Base-by-base conservation (phyloP, 495 filamentous ascomycete genomes). In the Daldinia loculata region DNA sequence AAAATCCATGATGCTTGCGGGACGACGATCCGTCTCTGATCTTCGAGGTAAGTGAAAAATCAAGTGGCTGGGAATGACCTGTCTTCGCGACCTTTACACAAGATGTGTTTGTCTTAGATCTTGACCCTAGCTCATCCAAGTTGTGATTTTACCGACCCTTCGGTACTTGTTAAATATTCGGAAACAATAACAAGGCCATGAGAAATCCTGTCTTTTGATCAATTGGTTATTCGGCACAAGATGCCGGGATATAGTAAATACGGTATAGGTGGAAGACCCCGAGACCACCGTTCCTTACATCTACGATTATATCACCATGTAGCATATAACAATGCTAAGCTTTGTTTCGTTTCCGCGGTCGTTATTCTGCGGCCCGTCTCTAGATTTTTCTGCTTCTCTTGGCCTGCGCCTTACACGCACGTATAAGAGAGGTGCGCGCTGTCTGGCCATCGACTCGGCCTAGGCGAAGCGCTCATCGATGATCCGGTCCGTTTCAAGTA, bases 261-360 rank as follows among this genome's bases (percentile, higher is more conserved):
- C 22, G 50, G 19, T 52, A 50, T 43, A 51, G 51, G 53, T 51
- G 8, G 50, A 26, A 27, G 27, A 9, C 56, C 24, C 57, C 34
- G 45, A 50, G 26, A 34, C 32, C 32, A 4, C 11, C 32, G 11
- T 36, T 36, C 32, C 32, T 34, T 19, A 56, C 56, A 61, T 19
- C 9, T 39, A 41, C n/a, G 61, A 29, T 11, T 30, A 30, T 30
- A 27, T 53, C 8, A 30, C 15, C 7, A 69, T 7, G 58, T 45
- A 48, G 30, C 4, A 41, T 63, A 48, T n/a, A 50, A 17, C 43
- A 36, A 59, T 36, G 53, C 61, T 30, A 68, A 69, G 39, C 61
- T 73, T 69, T 67, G 65, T 72, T 73, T 73, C 61, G 70, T 66
- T 73, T 65, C 12, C 2, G 43, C 36, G 70, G 70, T 53, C 65